Evolutionary conservation across 2,329 filamentous ascomycete species (phyloP).

Genomic region (Hypoxylon rubiginosum): DNA sequence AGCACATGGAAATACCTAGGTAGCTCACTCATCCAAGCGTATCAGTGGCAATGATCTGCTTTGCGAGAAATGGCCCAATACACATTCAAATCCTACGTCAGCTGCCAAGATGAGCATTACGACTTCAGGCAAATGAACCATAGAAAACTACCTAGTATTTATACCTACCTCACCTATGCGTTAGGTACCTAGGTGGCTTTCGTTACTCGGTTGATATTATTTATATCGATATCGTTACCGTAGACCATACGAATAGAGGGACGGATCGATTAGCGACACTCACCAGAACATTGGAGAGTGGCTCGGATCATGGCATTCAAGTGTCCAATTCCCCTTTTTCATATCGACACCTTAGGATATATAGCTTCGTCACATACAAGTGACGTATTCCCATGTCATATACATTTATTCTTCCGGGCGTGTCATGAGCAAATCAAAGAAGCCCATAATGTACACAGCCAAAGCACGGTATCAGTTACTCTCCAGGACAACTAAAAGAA

Average conservation of each 20-base stretch:
- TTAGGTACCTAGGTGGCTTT: not conserved
- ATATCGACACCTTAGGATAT: not conserved
- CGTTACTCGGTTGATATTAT: not conserved
- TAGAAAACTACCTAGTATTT: not conserved
- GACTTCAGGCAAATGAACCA: not conserved
- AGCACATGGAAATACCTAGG: not conserved
- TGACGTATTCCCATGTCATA: constrained; percentile 2
- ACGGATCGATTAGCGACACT: not conserved
- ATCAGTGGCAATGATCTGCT: not conserved
- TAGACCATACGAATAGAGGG: not conserved
- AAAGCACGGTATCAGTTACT: not conserved
- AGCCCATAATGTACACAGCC: not conserved
- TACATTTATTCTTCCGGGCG: not conserved
- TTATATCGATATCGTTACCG: not conserved
- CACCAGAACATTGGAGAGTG: not conserved
- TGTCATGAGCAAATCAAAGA: not conserved
- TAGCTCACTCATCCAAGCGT: constrained; percentile 4
- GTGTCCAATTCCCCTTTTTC: too few species aligned
- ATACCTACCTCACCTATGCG: not conserved
- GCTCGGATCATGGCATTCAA: not conserved
- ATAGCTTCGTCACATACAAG: constrained; percentile 1
- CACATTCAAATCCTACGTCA: not conserved
- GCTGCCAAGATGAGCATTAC: not conserved
- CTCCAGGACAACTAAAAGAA: constrained; percentile 72
- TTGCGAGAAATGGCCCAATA: not conserved